phyloP scores from a whole-genome alignment of 2,329 filamentous ascomycete genomes.

The Hypoxylon sp. region DNA sequence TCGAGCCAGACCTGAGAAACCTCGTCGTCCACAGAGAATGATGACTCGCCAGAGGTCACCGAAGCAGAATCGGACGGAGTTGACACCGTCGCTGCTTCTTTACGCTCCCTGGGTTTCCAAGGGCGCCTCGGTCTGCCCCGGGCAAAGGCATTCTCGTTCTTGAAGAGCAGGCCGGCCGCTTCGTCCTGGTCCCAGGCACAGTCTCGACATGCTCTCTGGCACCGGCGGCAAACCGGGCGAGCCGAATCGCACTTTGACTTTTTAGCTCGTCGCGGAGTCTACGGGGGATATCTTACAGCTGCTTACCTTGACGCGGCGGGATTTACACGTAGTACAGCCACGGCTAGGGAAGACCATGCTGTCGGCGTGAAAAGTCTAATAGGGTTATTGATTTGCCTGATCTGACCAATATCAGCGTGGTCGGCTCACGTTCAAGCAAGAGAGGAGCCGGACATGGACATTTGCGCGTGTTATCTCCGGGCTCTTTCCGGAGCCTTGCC shows the following conservation, averaged over 20 bases:
- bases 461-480: neutral
- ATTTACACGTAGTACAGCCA: conserved; percentile 21
- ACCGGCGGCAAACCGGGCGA: conserved; percentile 22
- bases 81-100: neutral
- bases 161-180: conserved; percentile 18
- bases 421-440: neutral
- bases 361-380: neutral
- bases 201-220: conserved; percentile 17
- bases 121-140: conserved; percentile 23
- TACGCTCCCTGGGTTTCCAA: conserved; percentile 9
- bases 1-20: conserved; percentile 16
- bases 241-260: conserved; percentile 20
- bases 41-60: neutral
- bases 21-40: neutral
- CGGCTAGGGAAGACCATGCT: conserved; percentile 26
- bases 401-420: no score
- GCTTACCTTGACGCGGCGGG: conserved; percentile 24
- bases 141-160: conserved; percentile 24
- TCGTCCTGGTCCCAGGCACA: conserved; percentile 23
- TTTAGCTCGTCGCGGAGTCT: neutral
- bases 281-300: neutral
- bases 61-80: no score
- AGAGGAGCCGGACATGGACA: neutral
- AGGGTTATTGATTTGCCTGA: neutral
- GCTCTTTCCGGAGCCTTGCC: neutral